phyloP scores from a whole-genome alignment of 805 yeast genomes.

The Brettanomyces bruxellensis region DNA sequence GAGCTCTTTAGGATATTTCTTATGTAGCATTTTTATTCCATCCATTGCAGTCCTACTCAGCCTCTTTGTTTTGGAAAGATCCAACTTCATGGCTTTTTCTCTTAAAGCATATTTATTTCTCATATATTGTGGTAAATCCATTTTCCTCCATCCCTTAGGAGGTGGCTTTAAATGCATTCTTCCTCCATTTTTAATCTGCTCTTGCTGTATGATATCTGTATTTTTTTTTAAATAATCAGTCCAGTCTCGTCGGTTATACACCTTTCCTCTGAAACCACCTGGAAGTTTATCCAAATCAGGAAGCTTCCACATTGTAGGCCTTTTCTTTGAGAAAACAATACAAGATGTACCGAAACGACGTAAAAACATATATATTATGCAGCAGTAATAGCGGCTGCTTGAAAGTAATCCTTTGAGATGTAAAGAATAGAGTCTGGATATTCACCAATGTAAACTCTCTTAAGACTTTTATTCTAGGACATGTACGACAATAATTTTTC shows the following conservation, averaged over 20 bases:
- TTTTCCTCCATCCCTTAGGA: conserved; percentile 39
- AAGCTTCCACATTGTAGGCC: conserved; percentile 25
- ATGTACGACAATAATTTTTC: too few relatives aligned
- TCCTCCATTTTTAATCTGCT: conserved; percentile 6
- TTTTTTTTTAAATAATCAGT: conserved; percentile 13
- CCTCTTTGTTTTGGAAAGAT: conserved; percentile 62
- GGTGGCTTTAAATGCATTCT: conserved; percentile 16
- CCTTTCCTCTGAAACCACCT: conserved; percentile 27
- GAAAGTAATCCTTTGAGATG: too few relatives aligned
- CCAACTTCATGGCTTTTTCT: conserved; percentile 47
- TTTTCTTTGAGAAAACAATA: conserved; percentile 2
- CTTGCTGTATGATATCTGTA: conserved; percentile 10
- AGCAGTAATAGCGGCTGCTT: too few relatives aligned
- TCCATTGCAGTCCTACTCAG: conserved; percentile 64
- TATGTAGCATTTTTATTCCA: conserved; percentile 48
- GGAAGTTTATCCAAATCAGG: conserved; percentile 26
- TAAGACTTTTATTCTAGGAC: too few relatives aligned
- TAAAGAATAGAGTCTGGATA: too few relatives aligned
- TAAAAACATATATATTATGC: not conserved
- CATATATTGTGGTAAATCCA: conserved; percentile 55
- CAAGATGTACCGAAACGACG: not conserved
- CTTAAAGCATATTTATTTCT: conserved; percentile 55
- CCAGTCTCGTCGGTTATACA: conserved; percentile 23
- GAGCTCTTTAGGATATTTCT: conserved; percentile 46
- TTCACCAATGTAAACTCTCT: too few relatives aligned